Base-by-base conservation (phyloP, 495 filamentous ascomycete genomes). In the Aspergillus kassunensis region DNA sequence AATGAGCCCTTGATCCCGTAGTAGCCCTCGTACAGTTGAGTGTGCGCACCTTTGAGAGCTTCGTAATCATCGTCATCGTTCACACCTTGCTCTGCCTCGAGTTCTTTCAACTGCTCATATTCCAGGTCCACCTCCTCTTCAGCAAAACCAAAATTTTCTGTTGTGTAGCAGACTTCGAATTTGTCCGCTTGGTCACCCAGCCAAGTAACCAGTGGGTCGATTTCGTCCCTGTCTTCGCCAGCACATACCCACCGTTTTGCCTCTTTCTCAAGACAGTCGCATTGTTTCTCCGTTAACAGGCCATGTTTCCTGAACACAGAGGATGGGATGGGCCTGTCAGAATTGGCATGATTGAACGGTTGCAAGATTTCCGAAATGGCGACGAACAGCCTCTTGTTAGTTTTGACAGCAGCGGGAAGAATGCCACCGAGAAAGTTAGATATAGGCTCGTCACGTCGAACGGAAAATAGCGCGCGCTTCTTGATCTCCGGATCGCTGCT, bases 51-150 rank as follows among this genome's bases (percentile, higher is more conserved):
- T 44, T 52, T 69, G 10, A 90, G 69, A 25, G 36, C 53, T 10
- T 86, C 83, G 41, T 69, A 70, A 19, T 82, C 79, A 11, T 85
- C 82, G 4, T 75, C 65, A 6, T 75, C 65, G 29, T 75, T 59
- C 4, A 66, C 44, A 9, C 67, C 76, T 13, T 72, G 73, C 49
- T 89, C 85, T 0, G 78, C 80, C 55, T 90, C 87, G 5, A 86
- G 59, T 43, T 88, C 84, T 53, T 78, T 75, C 0, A 87, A 62
- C 52, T 81, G 73, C 60, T 89, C 87, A 35, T 77, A 79, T 27
- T 86, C 85, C 6, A 84, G 68, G 42, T 89, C 85, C 3, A 67
- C 66, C 27, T 89, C 84, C 59, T 89, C 85, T 20, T 78, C 71
- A 10, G 71, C 72, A 31, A 78, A 71, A 1, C 72, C 73, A 49